Evolutionary conservation across 768 basidiomycete genomes (phyloP).

Genomic region (Ramaria rubella): DNA sequence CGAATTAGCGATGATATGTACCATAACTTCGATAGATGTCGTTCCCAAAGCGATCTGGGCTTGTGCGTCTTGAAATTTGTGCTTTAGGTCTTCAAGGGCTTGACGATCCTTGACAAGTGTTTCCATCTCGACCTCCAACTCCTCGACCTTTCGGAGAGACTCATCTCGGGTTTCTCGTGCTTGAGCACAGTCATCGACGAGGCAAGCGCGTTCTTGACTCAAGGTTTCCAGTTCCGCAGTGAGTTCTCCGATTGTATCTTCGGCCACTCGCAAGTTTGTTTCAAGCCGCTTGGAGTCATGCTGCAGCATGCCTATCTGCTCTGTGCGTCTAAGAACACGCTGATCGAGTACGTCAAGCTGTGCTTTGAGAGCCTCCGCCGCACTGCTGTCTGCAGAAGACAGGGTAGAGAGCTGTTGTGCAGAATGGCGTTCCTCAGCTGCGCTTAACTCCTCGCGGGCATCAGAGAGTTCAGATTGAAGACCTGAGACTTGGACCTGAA

Average conservation of each 20-base stretch:
- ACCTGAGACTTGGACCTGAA: slow-evolving; percentile 58
- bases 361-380: slow-evolving; percentile 45
- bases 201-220: slow-evolving; percentile 62
- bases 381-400: slow-evolving; percentile 42
- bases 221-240: slow-evolving; percentile 61
- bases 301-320: slow-evolving; percentile 72
- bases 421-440: slow-evolving; percentile 55
- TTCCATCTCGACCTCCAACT: slow-evolving; percentile 58
- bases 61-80: slow-evolving; percentile 2
- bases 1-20: slow-evolving; percentile 34
- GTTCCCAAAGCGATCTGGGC: slow-evolving; percentile 8
- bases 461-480: slow-evolving; percentile 50
- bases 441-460: slow-evolving; percentile 47
- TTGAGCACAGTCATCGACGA: slow-evolving; percentile 80
- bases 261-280: slow-evolving; percentile 65
- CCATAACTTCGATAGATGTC: slow-evolving; percentile 30
- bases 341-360: slow-evolving; percentile 66
- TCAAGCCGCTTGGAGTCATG: slow-evolving; percentile 74
- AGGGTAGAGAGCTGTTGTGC: slow-evolving; percentile 57
- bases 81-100: slow-evolving; percentile 4
- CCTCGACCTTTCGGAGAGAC: slow-evolving; percentile 49
- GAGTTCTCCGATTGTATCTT: slow-evolving; percentile 68
- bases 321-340: slow-evolving; percentile 57
- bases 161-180: slow-evolving; percentile 68
- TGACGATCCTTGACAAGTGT: slow-evolving; percentile 18